These are phyloP conservation scores for Castanopsis chinensis DNA, from an alignment of 306 rosid genomes.

Conservation along the genomic window DNA sequence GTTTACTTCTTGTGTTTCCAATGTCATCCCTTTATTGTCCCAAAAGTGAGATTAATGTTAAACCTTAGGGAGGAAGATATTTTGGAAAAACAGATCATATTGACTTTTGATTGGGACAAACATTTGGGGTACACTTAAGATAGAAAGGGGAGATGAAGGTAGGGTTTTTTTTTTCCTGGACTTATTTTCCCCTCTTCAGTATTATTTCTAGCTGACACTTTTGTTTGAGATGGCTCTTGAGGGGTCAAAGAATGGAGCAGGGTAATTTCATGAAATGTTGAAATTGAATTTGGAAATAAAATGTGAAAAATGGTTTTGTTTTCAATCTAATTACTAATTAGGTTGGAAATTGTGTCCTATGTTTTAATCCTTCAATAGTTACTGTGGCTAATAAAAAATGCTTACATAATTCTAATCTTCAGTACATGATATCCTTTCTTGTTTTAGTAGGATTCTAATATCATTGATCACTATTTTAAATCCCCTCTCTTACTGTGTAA, in stretches of 20 bases:
- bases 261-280: not conserved
- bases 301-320: not conserved
- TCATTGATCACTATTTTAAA: conserved; percentile 11
- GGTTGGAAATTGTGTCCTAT: not conserved
- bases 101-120: not conserved
- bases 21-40: not conserved
- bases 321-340: not conserved
- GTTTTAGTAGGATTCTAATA: not conserved
- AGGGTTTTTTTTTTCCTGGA: not conserved
- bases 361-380: not conserved
- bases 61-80: not conserved
- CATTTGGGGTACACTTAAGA: not conserved
- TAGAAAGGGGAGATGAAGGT: not conserved
- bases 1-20: not conserved
- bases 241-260: not conserved
- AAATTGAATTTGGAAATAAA: not conserved
- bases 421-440: conserved; percentile 4
- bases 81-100: not conserved
- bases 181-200: not conserved
- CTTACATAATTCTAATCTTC: not conserved
- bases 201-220: not conserved
- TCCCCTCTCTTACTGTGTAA: conserved; percentile 7
- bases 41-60: not conserved
- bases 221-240: not conserved
- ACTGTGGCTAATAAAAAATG: not conserved